These are phyloP conservation scores for Roridomyces roridus DNA, from an alignment of 768 basidiomycete species.

Conservation along the genomic window DNA sequence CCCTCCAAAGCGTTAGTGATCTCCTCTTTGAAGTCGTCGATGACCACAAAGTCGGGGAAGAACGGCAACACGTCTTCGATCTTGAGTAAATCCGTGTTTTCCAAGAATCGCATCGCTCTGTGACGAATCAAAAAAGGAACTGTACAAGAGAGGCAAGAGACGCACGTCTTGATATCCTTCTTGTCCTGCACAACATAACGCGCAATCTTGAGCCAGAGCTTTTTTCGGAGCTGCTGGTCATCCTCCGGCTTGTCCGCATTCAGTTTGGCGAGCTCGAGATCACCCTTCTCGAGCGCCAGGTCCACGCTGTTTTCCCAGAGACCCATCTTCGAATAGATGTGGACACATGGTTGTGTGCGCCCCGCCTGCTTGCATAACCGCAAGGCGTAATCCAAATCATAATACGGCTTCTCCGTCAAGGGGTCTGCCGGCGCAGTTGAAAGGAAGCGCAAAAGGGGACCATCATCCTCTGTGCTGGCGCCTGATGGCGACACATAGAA, in stretches of 20 bases:
- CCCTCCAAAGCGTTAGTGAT: slow-evolving; percentile 95
- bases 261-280: slow-evolving; percentile 92
- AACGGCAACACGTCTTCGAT: slow-evolving; percentile 99
- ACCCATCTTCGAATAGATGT: slow-evolving; percentile 98
- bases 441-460: slow-evolving; percentile 82
- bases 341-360: slow-evolving; percentile 88
- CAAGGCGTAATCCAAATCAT: slow-evolving; percentile 96
- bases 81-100: slow-evolving; percentile 92
- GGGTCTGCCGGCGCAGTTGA: slow-evolving; percentile 83
- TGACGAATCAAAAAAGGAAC: neutral
- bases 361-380: slow-evolving; percentile 86
- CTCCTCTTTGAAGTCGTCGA: slow-evolving; percentile 99
- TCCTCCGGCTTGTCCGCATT: slow-evolving; percentile 96
- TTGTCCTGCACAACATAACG: slow-evolving; percentile 97
- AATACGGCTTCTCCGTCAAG: slow-evolving; percentile 86
- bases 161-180: slow-evolving; percentile 97
- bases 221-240: slow-evolving; percentile 85
- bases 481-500: slow-evolving; percentile 70
- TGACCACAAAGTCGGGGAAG: slow-evolving; percentile 99
- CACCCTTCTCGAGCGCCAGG: slow-evolving; percentile 91
- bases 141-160: slow-evolving; percentile 24
- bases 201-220: slow-evolving; percentile 98
- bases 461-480: slow-evolving; percentile 58
- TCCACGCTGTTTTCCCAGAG: slow-evolving; percentile 97
- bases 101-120: slow-evolving; percentile 97